phyloP scores from a whole-genome alignment of 2,329 filamentous ascomycete genomes.

The Grosmannia clavigera region DNA sequence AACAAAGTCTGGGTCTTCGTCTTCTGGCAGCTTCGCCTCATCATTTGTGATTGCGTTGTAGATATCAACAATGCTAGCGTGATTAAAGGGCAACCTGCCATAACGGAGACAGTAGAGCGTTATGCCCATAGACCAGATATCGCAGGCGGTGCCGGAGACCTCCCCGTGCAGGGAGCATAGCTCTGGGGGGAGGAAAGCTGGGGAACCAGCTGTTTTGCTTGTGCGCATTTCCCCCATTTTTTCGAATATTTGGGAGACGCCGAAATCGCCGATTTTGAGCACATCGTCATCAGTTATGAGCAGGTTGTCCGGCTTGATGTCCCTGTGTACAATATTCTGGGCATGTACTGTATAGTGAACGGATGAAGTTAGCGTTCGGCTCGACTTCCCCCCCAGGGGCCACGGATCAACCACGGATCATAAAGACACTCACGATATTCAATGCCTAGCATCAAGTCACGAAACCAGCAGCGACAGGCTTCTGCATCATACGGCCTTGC shows the following conservation, averaged over 20 bases:
- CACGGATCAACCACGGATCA: neutral
- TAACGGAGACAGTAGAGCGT: constrained; percentile 89
- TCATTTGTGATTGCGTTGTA: constrained; percentile 80
- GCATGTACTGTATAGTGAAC: constrained; percentile 54
- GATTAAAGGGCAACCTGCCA: constrained; percentile 76
- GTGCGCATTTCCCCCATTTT: constrained; percentile 77
- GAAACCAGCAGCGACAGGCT: constrained; percentile 79
- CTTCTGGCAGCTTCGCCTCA: constrained; percentile 45
- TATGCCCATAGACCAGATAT: constrained; percentile 98
- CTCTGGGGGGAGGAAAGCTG: constrained; percentile 88
- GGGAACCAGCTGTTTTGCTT: constrained; percentile 84
- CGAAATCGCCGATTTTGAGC: constrained; percentile 96
- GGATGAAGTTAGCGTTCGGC: neutral
- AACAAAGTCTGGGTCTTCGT: constrained; percentile 54
- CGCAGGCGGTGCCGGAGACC: constrained; percentile 77
- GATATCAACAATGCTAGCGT: constrained; percentile 66
- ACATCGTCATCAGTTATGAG: constrained; percentile 81
- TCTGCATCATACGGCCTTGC: constrained; percentile 76
- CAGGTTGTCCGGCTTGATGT: constrained; percentile 97
- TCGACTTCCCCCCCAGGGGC: neutral
- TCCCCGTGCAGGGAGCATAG: constrained; percentile 79
- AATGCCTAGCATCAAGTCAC: constrained; percentile 86
- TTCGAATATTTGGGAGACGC: constrained; percentile 98
- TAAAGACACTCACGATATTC: constrained; percentile 59
- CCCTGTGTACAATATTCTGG: constrained; percentile 87